phyloP scores from a whole-genome alignment of 306 rosid species.

The Cicer chorassanicum region DNA sequence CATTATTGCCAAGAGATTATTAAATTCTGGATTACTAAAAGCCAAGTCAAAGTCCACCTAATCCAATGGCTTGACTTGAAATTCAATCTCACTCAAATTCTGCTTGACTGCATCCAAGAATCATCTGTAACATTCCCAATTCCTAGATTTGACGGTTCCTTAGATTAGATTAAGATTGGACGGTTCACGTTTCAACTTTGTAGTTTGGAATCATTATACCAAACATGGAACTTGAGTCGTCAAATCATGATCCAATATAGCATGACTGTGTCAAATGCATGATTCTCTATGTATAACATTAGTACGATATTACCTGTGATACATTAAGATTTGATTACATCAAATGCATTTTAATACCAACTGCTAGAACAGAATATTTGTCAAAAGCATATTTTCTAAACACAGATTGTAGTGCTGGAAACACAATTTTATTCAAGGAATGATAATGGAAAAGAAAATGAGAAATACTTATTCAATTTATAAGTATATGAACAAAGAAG shows the following conservation, averaged over 20 bases:
- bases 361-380: constrained; percentile 8
- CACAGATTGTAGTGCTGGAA: constrained; percentile 5
- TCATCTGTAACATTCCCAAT: constrained; percentile 6
- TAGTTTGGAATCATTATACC: no score
- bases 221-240: neutral
- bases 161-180: neutral
- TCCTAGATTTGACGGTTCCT: neutral
- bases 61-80: constrained; percentile 42
- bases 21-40: constrained; percentile 44
- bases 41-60: constrained; percentile 50
- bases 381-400: constrained; percentile 12
- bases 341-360: constrained; percentile 4
- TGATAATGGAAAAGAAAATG: neutral
- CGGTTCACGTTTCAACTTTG: neutral
- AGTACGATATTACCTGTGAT: neutral
- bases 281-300: neutral
- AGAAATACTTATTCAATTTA: constrained; percentile 6
- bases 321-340: neutral
- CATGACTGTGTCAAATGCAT: neutral
- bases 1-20: neutral
- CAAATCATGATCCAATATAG: constrained; percentile 5
- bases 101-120: neutral
- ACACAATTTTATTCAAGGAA: neutral
- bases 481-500: constrained; percentile 35
- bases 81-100: neutral